Conservation (phyloP, 768 basidiomycete genomes). For the Podaxis pistillaris region DNA sequence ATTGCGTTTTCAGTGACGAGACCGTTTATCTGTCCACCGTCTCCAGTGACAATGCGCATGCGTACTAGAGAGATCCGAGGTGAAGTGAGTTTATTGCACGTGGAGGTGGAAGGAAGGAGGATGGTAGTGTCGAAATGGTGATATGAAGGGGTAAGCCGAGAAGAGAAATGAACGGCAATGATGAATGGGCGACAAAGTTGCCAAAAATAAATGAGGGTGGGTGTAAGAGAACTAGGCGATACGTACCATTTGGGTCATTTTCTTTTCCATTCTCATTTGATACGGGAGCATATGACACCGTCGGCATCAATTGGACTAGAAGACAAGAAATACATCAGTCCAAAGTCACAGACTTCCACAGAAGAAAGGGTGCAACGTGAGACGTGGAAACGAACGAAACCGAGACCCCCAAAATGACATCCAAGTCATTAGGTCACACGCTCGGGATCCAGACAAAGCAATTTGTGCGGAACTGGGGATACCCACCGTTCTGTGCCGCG, state of each 20-base stretch:
- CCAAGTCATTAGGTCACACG: neutral
- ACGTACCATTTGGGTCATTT: slow-evolving; percentile 9
- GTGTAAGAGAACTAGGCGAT: neutral
- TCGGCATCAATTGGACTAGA: slow-evolving; percentile 45
- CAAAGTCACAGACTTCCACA: neutral
- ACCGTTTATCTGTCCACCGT: slow-evolving; percentile 13
- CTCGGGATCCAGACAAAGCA: slow-evolving; percentile 4
- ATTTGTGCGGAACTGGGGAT: neutral
- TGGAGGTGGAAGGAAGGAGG: neutral
- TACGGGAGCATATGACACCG: slow-evolving; percentile 37
- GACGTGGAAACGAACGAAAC: neutral
- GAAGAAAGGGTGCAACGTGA: slow-evolving; percentile 11
- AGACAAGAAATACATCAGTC: slow-evolving; percentile 6
- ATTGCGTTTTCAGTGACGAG: slow-evolving; percentile 14
- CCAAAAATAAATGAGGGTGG: slow-evolving; percentile 12
- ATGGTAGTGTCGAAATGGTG: slow-evolving; percentile 2
- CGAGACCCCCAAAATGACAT: neutral
- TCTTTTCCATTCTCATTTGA: slow-evolving; percentile 29
- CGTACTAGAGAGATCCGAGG: slow-evolving; percentile 11
- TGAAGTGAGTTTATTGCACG: slow-evolving; percentile 7
- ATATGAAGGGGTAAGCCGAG: slow-evolving; percentile 4
- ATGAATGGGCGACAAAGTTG: slow-evolving; percentile 4
- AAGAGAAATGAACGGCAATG: neutral
- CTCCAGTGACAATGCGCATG: slow-evolving; percentile 14
- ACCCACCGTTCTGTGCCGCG: slow-evolving; percentile 62